These are phyloP conservation scores for Begonia fuchsioides DNA, from an alignment of 306 rosid species.

Conservation along the genomic window DNA sequence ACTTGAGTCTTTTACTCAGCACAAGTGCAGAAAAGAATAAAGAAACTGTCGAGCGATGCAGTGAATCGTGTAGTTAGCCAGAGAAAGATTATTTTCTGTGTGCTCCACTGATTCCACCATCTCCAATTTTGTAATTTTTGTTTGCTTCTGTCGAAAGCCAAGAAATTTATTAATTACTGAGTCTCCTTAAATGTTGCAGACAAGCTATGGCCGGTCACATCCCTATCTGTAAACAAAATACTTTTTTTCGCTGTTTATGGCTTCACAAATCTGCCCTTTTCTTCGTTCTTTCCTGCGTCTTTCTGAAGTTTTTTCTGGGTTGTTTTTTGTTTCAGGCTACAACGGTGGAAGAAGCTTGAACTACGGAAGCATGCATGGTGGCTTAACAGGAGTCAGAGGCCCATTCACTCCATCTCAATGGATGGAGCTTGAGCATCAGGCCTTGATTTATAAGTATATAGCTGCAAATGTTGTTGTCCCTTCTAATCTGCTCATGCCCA, in stretches of 20 bases:
- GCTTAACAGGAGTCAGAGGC: conserved; percentile 32
- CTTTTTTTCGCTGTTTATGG: neutral
- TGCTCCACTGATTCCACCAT: conserved; percentile 18
- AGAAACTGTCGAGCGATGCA: neutral
- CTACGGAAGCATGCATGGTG: conserved; percentile 36
- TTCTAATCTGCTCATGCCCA: conserved; percentile 64
- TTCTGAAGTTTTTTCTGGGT: conserved; percentile 5
- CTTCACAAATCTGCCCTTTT: neutral
- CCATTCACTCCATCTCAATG: conserved; percentile 86
- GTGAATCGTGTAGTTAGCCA: conserved; percentile 7
- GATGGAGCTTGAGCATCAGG: conserved; percentile 95
- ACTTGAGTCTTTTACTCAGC: too few species aligned
- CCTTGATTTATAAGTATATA: conserved; percentile 86
- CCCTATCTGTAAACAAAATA: conserved; percentile 2
- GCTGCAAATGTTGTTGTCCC: conserved; percentile 72
- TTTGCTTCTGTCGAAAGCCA: conserved; percentile 4
- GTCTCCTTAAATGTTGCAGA: conserved; percentile 12
- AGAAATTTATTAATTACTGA: conserved; percentile 12
- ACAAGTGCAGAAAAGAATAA: neutral
- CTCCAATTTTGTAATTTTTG: conserved; percentile 4
- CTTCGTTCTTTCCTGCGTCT: neutral
- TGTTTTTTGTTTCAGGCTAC: conserved; percentile 25
- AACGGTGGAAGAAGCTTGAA: conserved; percentile 33
- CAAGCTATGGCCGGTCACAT: conserved; percentile 8
- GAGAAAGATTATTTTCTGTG: conserved; percentile 12